Conservation (phyloP, 148 eudicot genomes). For the Vaccinium macrocarpon region DNA sequence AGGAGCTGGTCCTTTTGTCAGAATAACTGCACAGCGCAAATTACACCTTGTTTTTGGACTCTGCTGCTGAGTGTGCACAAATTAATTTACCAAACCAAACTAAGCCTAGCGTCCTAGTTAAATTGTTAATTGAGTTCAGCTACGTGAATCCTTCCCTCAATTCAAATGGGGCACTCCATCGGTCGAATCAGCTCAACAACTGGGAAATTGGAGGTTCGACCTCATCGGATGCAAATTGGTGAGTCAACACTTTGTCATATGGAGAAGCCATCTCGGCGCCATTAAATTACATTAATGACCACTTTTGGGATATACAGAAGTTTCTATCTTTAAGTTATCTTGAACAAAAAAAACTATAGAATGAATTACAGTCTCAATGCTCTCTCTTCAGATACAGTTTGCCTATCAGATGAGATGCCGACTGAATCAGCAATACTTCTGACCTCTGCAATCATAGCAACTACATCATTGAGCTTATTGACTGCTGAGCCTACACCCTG, state of each 20-base stretch:
- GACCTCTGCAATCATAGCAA: conserved; percentile 95
- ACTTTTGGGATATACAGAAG: not conserved
- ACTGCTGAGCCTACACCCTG: conserved; percentile 93
- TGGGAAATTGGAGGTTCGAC: conserved; percentile 14
- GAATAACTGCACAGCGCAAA: not conserved
- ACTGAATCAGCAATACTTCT: conserved; percentile 67
- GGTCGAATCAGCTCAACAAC: not conserved
- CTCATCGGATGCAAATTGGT: conserved; percentile 21
- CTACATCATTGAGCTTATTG: conserved; percentile 83
- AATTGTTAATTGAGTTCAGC: not conserved
- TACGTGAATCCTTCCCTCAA: not conserved
- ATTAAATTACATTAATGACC: not conserved
- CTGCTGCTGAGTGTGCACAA: not conserved
- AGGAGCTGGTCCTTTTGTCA: conserved; percentile 18
- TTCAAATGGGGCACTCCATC: not conserved
- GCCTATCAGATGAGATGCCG: conserved; percentile 19
- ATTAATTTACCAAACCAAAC: not conserved
- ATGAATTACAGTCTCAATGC: conserved; percentile 19
- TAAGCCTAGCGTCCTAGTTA: not conserved
- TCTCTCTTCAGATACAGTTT: conserved; percentile 18
- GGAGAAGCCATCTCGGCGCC: not conserved
- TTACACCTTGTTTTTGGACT: not conserved
- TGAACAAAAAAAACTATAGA: not conserved
- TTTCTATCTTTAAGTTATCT: not conserved
- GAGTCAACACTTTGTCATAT: not conserved